phyloP scores from a whole-genome alignment of 768 basidiomycete genomes.

The Trametes sanguinea region DNA sequence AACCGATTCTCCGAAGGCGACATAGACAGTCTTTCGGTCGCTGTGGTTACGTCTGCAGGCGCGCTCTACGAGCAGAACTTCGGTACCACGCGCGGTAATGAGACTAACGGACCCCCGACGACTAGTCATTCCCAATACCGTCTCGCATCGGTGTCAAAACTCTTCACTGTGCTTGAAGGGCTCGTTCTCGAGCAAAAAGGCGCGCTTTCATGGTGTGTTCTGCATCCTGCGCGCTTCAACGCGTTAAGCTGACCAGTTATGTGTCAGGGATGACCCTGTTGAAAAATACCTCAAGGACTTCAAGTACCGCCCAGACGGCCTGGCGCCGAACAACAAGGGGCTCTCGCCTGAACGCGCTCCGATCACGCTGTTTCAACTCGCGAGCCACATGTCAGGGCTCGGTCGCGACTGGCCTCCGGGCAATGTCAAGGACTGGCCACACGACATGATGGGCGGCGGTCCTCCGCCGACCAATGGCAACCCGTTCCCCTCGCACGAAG shows the following conservation, averaged over 20 bases:
- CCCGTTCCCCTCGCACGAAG: slow-evolving; percentile 34
- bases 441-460: slow-evolving; percentile 29
- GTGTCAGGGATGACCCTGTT: slow-evolving; percentile 52
- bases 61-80: slow-evolving; percentile 47
- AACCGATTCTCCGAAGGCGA: slow-evolving; percentile 30
- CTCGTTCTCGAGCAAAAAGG: slow-evolving; percentile 51
- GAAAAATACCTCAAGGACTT: slow-evolving; percentile 45
- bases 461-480: slow-evolving; percentile 35
- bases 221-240: not conserved
- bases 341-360: not conserved
- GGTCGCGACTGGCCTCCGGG: slow-evolving; percentile 42
- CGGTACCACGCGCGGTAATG: slow-evolving; percentile 31
- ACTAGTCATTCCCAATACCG: slow-evolving; percentile 50
- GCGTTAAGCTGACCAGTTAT: not conserved
- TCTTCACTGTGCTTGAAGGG: slow-evolving; percentile 51
- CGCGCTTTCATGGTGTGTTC: slow-evolving; percentile 31
- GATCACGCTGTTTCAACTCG: slow-evolving; percentile 34
- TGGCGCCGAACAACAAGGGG: slow-evolving; percentile 12
- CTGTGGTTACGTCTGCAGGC: slow-evolving; percentile 48
- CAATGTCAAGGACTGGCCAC: slow-evolving; percentile 43
- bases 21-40: slow-evolving; percentile 53
- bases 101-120: slow-evolving; percentile 9
- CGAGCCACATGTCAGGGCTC: slow-evolving; percentile 36
- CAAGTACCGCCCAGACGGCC: slow-evolving; percentile 29
- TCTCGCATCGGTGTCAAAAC: slow-evolving; percentile 53